These are phyloP conservation scores for Asterella californica DNA, from an alignment of 225 moss, liverwort and hornwort species.

Conservation along the genomic window DNA sequence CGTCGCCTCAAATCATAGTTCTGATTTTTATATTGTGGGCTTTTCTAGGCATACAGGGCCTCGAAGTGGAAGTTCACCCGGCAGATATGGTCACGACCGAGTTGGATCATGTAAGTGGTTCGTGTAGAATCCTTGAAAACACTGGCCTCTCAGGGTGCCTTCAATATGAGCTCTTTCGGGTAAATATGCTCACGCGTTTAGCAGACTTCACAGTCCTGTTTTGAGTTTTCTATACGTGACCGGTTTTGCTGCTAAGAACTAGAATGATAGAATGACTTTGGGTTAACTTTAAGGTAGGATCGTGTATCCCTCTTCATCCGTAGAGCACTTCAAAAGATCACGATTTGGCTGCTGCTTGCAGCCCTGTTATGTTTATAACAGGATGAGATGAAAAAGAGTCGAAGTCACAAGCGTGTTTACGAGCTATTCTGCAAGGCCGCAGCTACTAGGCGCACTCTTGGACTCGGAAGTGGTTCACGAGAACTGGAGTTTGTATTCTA, in stretches of 20 bases:
- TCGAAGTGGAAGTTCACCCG: constrained; percentile 64
- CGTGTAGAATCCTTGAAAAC: too few species aligned
- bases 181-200: background rate
- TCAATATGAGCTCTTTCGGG: background rate
- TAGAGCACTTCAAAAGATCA: constrained; percentile 18
- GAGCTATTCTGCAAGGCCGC: constrained; percentile 90
- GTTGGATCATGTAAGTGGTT: constrained; percentile 65
- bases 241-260: background rate
- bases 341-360: constrained; percentile 64
- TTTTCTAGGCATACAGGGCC: constrained; percentile 58
- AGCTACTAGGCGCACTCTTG: constrained; percentile 19
- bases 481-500: constrained; percentile 76
- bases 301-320: background rate
- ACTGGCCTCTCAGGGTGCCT: background rate
- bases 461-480: constrained; percentile 21
- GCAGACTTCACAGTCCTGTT: background rate
- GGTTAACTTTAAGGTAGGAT: background rate
- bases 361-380: constrained; percentile 53
- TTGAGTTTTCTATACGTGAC: background rate
- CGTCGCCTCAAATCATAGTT: background rate
- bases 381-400: constrained; percentile 87
- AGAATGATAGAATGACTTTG: background rate
- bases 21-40: background rate
- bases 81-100: constrained; percentile 68
- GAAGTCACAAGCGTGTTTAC: constrained; percentile 84